phyloP scores from a whole-genome alignment of 768 basidiomycete species.

The Russula griseocarnosa region DNA sequence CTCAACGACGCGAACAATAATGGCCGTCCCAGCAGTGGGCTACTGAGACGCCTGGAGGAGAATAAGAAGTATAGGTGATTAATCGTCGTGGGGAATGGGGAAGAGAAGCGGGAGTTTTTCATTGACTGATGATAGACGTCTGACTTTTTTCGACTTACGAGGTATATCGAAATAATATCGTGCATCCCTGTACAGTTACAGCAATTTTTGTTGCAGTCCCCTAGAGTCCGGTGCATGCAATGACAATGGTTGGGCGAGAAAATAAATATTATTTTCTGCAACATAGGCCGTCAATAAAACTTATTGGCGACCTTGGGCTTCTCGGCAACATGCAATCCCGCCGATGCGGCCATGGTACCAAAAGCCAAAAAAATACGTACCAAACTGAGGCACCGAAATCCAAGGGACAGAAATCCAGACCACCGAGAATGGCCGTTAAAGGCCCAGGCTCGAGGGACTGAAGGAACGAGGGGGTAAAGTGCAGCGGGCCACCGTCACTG shows the following conservation, averaged over 20 bases:
- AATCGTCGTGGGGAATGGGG: neutral
- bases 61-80: neutral
- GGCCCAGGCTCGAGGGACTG: neutral
- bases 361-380: neutral
- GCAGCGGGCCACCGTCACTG: neutral
- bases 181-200: neutral
- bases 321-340: neutral
- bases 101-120: neutral
- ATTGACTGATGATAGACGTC: neutral
- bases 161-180: neutral
- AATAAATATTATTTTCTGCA: neutral
- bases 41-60: neutral
- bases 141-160: neutral
- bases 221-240: neutral
- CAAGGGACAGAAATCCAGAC: neutral
- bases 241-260: neutral
- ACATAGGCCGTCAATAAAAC: neutral
- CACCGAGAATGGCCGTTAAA: neutral
- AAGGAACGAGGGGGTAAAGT: neutral
- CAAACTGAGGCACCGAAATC: neutral
- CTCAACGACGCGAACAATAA: neutral
- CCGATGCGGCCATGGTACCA: neutral
- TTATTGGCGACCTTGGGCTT: neutral
- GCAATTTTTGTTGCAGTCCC: neutral
- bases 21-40: neutral